phyloP scores from a whole-genome alignment of 2,329 filamentous ascomycete species.

The Pseudocercospora macadamiae region DNA sequence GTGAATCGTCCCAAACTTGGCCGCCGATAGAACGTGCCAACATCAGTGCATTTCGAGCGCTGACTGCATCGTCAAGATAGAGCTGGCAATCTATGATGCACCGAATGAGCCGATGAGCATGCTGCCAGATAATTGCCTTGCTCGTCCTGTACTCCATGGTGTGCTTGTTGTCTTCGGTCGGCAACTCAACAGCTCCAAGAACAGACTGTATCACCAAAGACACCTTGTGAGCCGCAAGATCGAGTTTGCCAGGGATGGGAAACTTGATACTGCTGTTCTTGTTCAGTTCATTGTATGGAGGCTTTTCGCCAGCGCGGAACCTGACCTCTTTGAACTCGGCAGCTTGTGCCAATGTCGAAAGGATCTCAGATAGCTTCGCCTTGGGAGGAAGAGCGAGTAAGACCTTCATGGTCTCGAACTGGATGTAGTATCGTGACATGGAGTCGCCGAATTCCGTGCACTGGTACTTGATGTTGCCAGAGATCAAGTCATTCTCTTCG shows the following conservation, averaged over 20 bases:
- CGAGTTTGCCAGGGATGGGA: conserved; percentile 69
- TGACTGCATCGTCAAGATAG: conserved; percentile 64
- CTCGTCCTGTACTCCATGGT: conserved; percentile 63
- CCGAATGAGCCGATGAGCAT: conserved; percentile 69
- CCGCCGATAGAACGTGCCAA: conserved; percentile 77
- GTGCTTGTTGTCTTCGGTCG: conserved; percentile 60
- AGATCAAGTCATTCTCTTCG: conserved; percentile 62
- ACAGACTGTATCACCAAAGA: conserved; percentile 77
- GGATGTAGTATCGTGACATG: conserved; percentile 82
- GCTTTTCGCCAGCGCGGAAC: conserved; percentile 70
- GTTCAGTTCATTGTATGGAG: conserved; percentile 72
- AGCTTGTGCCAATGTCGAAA: conserved; percentile 68
- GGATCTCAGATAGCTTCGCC: conserved; percentile 66
- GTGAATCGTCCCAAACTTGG: conserved; percentile 78
- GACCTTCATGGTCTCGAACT: conserved; percentile 76
- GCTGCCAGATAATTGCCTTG: conserved; percentile 66
- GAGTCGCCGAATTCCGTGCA: conserved; percentile 74
- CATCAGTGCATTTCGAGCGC: conserved; percentile 71
- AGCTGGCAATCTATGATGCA: conserved; percentile 77
- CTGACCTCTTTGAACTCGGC: conserved; percentile 73
- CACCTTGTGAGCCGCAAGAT: conserved; percentile 71
- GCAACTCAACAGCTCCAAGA: conserved; percentile 67
- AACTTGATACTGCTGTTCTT: conserved; percentile 69
- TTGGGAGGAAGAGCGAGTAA: conserved; percentile 65
- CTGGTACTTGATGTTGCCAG: conserved; percentile 51